Conservation (phyloP, 306 rosid species). For the Medicago lupulina region DNA sequence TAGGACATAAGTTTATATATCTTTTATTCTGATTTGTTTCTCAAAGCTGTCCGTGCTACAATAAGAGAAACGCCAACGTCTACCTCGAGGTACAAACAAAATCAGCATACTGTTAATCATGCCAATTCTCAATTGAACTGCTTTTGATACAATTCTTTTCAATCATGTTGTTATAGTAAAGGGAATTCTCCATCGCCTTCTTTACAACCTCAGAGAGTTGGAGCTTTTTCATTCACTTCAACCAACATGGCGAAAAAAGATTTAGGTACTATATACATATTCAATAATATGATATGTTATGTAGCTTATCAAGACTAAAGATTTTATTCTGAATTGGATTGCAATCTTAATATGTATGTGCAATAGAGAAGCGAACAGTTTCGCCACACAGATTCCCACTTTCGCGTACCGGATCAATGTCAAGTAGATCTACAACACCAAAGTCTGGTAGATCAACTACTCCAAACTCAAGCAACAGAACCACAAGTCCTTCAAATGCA, state of each 20-base stretch:
- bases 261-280: slow-evolving; percentile 55
- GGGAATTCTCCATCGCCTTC: slow-evolving; percentile 77
- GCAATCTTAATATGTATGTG: slow-evolving; percentile 35
- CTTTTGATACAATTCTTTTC: slow-evolving; percentile 11
- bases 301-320: slow-evolving; percentile 29
- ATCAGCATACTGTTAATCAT: slow-evolving; percentile 15
- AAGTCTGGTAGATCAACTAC: slow-evolving; percentile 74
- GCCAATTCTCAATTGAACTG: slow-evolving; percentile 1
- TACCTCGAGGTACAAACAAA: slow-evolving; percentile 56
- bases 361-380: slow-evolving; percentile 75
- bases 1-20: slow-evolving; percentile 23
- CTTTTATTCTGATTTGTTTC: slow-evolving; percentile 38
- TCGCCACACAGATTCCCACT: slow-evolving; percentile 96
- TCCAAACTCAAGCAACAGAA: slow-evolving; percentile 73
- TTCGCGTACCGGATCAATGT: slow-evolving; percentile 80
- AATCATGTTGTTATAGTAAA: slow-evolving; percentile 58
- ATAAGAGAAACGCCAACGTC: slow-evolving; percentile 80
- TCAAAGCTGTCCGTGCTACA: slow-evolving; percentile 83
- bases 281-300: background rate
- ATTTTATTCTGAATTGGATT: slow-evolving; percentile 30
- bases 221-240: slow-evolving; percentile 77
- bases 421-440: slow-evolving; percentile 75
- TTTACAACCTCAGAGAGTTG: slow-evolving; percentile 59
- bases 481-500: slow-evolving; percentile 76
- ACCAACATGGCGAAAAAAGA: slow-evolving; percentile 70